phyloP scores from a whole-genome alignment of 805 yeast genomes.

The Brettanomyces naardenensis region DNA sequence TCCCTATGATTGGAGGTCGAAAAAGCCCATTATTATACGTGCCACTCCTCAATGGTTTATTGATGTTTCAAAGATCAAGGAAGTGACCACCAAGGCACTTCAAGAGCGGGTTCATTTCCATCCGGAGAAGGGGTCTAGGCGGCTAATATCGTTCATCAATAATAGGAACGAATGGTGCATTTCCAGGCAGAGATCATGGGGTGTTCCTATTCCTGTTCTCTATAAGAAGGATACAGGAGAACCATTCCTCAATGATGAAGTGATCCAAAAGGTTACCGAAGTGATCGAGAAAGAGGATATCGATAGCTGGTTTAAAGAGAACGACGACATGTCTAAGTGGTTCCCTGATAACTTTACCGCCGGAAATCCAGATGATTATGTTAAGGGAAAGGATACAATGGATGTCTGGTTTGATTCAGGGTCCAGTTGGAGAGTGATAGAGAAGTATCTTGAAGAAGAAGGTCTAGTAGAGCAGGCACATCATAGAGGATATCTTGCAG shows the following conservation, averaged over 20 bases:
- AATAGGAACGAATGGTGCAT: conserved; percentile 96
- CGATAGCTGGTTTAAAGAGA: conserved; percentile 64
- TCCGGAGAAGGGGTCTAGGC: conserved; percentile 65
- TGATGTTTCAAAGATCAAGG: conserved; percentile 69
- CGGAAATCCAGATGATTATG: conserved; percentile 34
- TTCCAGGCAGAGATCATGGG: conserved; percentile 95
- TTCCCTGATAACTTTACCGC: conserved; percentile 45
- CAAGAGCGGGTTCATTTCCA: conserved; percentile 51
- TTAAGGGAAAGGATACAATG: conserved; percentile 83
- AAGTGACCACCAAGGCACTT: conserved; percentile 50
- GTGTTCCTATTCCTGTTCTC: conserved; percentile 92
- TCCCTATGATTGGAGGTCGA: conserved; percentile 97
- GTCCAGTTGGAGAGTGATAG: conserved; percentile 72
- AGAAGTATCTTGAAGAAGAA: conserved; percentile 29
- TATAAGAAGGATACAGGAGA: conserved; percentile 54
- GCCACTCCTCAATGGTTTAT: conserved; percentile 98
- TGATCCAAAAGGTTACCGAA: conserved; percentile 49
- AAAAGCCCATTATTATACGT: conserved; percentile 88
- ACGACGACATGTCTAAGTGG: conserved; percentile 47
- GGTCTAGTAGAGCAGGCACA: conserved; percentile 25
- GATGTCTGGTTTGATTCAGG: conserved; percentile 99
- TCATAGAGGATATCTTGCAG: conserved; percentile 46
- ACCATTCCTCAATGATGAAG: conserved; percentile 50
- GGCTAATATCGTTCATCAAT: conserved; percentile 64
- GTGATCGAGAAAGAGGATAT: conserved; percentile 55